Evolutionary conservation across 306 rosid genomes (phyloP).

Genomic region (Psophocarpus tetragonolobus): DNA sequence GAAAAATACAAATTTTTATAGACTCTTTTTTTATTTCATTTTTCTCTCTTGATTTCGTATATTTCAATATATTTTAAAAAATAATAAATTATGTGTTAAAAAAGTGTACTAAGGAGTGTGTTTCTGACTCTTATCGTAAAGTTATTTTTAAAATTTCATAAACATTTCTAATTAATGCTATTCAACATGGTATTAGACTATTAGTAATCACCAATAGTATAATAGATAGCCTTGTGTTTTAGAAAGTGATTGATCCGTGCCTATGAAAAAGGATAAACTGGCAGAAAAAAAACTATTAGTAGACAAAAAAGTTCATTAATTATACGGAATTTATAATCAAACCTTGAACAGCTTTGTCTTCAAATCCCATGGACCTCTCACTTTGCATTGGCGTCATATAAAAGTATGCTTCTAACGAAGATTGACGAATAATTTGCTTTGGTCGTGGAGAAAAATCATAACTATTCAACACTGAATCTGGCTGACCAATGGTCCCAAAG

Average conservation of each 20-base stretch:
- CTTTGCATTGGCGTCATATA: slow-evolving; percentile 28
- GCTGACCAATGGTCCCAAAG: slow-evolving; percentile 26
- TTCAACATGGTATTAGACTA: neutral
- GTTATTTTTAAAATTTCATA: neutral
- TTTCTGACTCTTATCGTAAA: too few species aligned
- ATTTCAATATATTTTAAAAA: too few species aligned
- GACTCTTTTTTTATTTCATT: too few species aligned
- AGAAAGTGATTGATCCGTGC: too few species aligned
- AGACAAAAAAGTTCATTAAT: neutral
- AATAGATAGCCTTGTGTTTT: too few species aligned
- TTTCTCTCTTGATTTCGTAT: too few species aligned
- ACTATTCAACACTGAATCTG: slow-evolving; percentile 31
- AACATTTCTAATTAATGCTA: neutral
- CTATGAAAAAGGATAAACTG: too few species aligned
- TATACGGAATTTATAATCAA: neutral
- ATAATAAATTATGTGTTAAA: too few species aligned
- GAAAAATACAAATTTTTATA: too few species aligned
- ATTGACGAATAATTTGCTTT: slow-evolving; percentile 37
- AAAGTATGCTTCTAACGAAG: slow-evolving; percentile 36
- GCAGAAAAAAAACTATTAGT: too few species aligned
- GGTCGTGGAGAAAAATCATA: neutral
- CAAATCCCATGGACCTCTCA: slow-evolving; percentile 27
- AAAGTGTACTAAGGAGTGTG: too few species aligned
- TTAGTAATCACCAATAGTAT: too few species aligned
- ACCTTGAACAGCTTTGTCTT: slow-evolving; percentile 27